These are phyloP conservation scores for Suhomyces wounanorum DNA, from an alignment of 1,139 yeast genomes.

Conservation along the genomic window DNA sequence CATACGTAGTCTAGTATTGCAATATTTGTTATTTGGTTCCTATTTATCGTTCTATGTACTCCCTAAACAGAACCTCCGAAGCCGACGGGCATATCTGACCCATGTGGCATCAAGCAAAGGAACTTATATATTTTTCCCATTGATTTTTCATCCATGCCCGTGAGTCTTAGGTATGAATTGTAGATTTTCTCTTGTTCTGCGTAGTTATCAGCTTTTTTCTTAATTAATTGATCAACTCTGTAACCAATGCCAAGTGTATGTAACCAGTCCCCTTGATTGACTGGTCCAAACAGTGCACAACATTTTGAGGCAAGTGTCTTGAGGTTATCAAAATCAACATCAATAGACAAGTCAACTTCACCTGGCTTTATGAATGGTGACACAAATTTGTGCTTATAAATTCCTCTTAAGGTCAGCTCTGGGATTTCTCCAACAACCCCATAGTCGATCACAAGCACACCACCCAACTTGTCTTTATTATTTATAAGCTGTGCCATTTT, in stretches of 20 bases:
- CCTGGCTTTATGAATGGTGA: conserved; percentile 81
- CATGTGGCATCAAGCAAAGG: conserved; percentile 59
- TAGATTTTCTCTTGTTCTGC: conserved; percentile 50
- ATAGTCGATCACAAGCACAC: conserved; percentile 75
- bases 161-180: conserved; percentile 62
- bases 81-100: conserved; percentile 39
- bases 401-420: conserved; percentile 70
- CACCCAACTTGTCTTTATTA: conserved; percentile 48
- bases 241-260: conserved; percentile 76
- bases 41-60: background rate
- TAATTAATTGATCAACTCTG: conserved; percentile 58
- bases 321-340: conserved; percentile 74
- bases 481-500: conserved; percentile 48
- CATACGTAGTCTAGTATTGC: too few species aligned
- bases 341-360: conserved; percentile 77
- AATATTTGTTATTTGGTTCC: background rate
- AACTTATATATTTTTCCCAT: conserved; percentile 85
- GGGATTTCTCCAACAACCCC: conserved; percentile 68
- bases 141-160: conserved; percentile 58
- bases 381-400: conserved; percentile 70
- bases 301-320: conserved; percentile 25
- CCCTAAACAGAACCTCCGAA: conserved; percentile 20
- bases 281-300: conserved; percentile 53
- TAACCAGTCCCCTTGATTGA: conserved; percentile 80
- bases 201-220: conserved; percentile 31